Evolutionary conservation across 2,329 filamentous ascomycete species (phyloP), one percentile per base, ranked within the genome.

Genomic region (Fusarium succisae): DNA sequence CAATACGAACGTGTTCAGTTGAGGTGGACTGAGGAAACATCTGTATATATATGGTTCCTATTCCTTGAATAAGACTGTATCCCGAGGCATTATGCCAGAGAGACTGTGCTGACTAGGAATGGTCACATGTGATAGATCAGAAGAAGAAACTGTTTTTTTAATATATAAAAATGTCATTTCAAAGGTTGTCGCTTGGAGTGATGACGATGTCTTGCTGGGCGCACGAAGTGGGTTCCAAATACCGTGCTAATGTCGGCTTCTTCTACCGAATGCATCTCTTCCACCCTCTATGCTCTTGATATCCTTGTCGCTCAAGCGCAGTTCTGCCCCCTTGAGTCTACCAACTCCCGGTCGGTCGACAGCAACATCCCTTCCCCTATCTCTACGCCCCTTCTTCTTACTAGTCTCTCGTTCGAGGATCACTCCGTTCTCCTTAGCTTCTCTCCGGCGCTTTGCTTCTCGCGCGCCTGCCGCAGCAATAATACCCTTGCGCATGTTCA

Each of bases 341-440:
- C 96, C 96, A 18, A 98, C 90, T 6, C 89, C 91, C 2, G 96
- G 94, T 37, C 90, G 91, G 72, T 93, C 94, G 43, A 98, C 90
- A 85, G 81, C 90, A 84, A 72, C 90, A 86, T 82, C 88, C 84
- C 80, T 74, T 76, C 80, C 86, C 61, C 84, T 84, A 66, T 82
- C 84, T 66, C 81, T 85, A 63, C 82, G 80, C 62, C 81, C 84
- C 64, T 77, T 81, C 41, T 81, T 83, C 72, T 80, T 81, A 35
- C 80, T 74, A 48, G 85, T 85, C 61, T 79, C 76, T 70, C 86
- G 87, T 86, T 98, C 96, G 39, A 98, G 85, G 55, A 98, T 91
- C 76, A 98, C 91, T 11, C 96, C 96, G 77, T 96, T 97, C 86
- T 98, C 96, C 79, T 88, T 90, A 5, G 96, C 96, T 81, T 98